Percentiles rank a stretch among this genome's conserved stretches.
Conservation (phyloP, 306 rosid species). For the Lotus japonicus region DNA sequence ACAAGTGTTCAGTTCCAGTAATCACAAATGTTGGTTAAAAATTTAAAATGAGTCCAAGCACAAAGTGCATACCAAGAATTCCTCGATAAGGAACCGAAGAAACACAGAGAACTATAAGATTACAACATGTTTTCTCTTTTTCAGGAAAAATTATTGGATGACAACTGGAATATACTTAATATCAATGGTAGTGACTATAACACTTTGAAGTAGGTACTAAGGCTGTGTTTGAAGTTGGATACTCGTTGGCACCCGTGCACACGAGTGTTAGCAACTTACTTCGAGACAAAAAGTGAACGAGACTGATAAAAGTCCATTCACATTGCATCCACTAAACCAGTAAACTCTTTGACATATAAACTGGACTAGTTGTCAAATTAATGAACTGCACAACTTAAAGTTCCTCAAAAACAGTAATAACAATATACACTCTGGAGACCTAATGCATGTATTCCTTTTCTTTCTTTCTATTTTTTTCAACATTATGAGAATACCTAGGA, state of each 20-base stretch:
- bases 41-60: not conserved
- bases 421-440: not conserved
- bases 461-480: not conserved
- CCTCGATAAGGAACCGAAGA: not conserved
- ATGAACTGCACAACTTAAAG: not conserved
- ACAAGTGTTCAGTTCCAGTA: not conserved
- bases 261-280: too few species aligned
- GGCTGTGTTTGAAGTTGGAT: too few species aligned
- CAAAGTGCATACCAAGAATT: not conserved
- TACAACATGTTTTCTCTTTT: not conserved
- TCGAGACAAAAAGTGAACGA: too few species aligned
- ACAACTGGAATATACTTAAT: not conserved
- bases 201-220: not conserved
- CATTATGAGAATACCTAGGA: not conserved
- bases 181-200: not conserved
- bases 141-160: not conserved
- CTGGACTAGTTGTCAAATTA: not conserved
- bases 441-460: not conserved
- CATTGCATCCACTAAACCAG: too few species aligned
- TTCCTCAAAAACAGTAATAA: not conserved
- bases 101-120: not conserved
- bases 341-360: not conserved
- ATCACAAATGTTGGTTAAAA: conserved; percentile 2
- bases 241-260: too few species aligned
- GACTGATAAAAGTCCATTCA: too few species aligned